phyloP scores from a whole-genome alignment of 2,329 filamentous ascomycete genomes.

The Hypomyces rosellus region DNA sequence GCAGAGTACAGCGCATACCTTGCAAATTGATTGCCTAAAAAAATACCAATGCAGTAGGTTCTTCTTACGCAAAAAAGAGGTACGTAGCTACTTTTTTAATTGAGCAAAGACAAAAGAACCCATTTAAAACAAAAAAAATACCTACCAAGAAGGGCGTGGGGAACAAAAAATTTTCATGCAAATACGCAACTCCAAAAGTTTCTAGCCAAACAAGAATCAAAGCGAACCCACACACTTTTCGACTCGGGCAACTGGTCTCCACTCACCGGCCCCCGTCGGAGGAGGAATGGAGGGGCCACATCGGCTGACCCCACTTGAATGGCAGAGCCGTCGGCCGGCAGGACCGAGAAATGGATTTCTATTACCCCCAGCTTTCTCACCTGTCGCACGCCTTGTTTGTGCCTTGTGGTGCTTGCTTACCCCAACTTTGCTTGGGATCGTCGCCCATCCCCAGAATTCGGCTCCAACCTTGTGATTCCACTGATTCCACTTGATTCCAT shows the following conservation, averaged over 20 bases:
- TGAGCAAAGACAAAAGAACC: too few species aligned
- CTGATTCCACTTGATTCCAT: too few species aligned
- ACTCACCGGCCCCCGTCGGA: slow-evolving; percentile 8
- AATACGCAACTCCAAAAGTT: neutral
- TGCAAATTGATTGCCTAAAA: too few species aligned
- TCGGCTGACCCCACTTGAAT: slow-evolving; percentile 10
- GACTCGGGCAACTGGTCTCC: slow-evolving; percentile 10
- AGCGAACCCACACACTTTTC: neutral
- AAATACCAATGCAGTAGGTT: neutral
- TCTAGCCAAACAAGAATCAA: too few species aligned
- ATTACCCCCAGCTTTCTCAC: slow-evolving; percentile 32
- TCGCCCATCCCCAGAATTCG: neutral
- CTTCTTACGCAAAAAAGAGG: neutral
- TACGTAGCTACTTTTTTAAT: too few species aligned
- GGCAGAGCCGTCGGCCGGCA: slow-evolving; percentile 6
- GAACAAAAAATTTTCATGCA: too few species aligned
- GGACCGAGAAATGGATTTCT: slow-evolving; percentile 19
- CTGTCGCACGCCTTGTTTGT: slow-evolving; percentile 10
- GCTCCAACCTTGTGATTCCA: too few species aligned
- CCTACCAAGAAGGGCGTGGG: too few species aligned
- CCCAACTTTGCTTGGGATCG: slow-evolving; percentile 31
- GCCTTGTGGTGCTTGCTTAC: slow-evolving; percentile 23
- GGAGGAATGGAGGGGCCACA: slow-evolving; percentile 4
- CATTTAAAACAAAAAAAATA: too few species aligned
- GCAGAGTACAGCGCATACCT: too few species aligned